Conservation (phyloP, 441 rosid genomes). For the Gossypium trilobum region DNA sequence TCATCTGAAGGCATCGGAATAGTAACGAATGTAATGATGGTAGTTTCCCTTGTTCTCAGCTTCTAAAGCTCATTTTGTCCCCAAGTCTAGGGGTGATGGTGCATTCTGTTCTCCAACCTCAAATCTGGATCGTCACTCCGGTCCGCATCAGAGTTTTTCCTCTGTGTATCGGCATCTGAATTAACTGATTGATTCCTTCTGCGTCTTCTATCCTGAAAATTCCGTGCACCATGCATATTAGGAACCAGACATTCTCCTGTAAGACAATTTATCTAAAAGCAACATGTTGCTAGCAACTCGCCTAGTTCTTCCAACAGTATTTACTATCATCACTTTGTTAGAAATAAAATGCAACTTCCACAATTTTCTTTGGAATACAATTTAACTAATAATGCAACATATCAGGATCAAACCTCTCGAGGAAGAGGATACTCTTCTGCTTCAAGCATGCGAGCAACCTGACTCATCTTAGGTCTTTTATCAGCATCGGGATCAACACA, state of each 20-base stretch:
- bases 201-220: conserved; percentile 63
- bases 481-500: conserved; percentile 72
- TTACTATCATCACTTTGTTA: neutral
- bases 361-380: neutral
- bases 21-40: conserved; percentile 19
- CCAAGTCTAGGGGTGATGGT: conserved; percentile 15
- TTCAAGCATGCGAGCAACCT: conserved; percentile 72
- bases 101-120: conserved; percentile 24
- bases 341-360: neutral
- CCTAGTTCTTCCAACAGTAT: neutral
- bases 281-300: neutral
- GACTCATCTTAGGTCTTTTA: conserved; percentile 74
- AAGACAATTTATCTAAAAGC: neutral
- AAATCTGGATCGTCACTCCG: conserved; percentile 36
- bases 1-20: conserved; percentile 7
- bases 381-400: neutral
- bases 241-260: neutral
- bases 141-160: conserved; percentile 38
- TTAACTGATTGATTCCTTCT: conserved; percentile 45
- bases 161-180: conserved; percentile 35
- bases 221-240: neutral
- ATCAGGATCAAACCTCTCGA: conserved; percentile 45
- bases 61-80: conserved; percentile 9
- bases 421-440: conserved; percentile 66
- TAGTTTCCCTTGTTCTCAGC: conserved; percentile 7